phyloP scores from a whole-genome alignment of 805 yeast genomes.

The Ogataea methanolica region DNA sequence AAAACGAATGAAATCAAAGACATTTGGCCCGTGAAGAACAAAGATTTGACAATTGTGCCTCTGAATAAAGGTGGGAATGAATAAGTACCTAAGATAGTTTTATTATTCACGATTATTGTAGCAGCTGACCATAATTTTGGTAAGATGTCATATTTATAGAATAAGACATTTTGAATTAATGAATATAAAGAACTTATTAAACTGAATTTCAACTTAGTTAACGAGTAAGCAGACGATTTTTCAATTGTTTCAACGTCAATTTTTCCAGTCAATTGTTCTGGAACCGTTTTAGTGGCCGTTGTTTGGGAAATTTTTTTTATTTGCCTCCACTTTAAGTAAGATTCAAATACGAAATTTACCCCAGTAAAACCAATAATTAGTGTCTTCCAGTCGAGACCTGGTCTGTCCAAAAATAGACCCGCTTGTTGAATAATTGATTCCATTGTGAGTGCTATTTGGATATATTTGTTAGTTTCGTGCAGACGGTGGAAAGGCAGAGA shows the following conservation, averaged over 20 bases:
- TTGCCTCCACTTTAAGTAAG: constrained; percentile 73
- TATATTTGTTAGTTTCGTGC: too few species aligned
- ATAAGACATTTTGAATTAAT: constrained; percentile 50
- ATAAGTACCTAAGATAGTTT: constrained; percentile 25
- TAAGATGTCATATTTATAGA: constrained; percentile 56
- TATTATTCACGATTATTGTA: constrained; percentile 22
- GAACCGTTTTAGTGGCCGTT: constrained; percentile 40
- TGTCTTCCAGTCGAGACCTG: constrained; percentile 75
- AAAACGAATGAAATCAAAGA: constrained; percentile 47
- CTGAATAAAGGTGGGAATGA: constrained; percentile 28
- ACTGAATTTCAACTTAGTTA: constrained; percentile 71
- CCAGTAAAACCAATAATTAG: constrained; percentile 70
- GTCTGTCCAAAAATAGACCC: constrained; percentile 54
- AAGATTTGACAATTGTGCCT: constrained; percentile 67
- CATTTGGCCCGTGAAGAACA: constrained; percentile 55
- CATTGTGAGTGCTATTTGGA: constrained; percentile 8
- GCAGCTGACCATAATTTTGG: constrained; percentile 60
- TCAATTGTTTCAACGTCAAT: constrained; percentile 69
- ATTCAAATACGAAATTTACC: constrained; percentile 71
- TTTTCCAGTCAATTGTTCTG: constrained; percentile 62
- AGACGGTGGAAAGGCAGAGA: too few species aligned
- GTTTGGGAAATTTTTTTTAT: constrained; percentile 52
- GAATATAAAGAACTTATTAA: constrained; percentile 49
- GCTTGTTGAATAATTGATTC: constrained; percentile 31
- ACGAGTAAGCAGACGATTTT: constrained; percentile 73